Conservation (phyloP, 176 grass and related monocot species). For the Oryza glaberrima region DNA sequence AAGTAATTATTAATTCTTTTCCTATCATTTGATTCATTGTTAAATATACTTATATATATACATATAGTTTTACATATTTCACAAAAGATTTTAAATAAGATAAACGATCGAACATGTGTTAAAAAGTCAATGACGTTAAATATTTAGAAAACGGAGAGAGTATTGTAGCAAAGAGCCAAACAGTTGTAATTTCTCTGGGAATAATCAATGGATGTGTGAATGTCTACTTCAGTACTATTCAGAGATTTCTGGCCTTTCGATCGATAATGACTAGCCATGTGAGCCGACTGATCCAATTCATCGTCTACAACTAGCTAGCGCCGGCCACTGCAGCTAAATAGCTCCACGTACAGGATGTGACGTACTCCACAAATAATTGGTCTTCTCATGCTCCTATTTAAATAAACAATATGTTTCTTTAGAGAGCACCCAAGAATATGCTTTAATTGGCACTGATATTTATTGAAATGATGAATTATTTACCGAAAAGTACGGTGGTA, state of each 20-base stretch:
- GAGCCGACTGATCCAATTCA: slow-evolving; percentile 19
- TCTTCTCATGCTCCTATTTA: background rate
- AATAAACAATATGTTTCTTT: too few species aligned
- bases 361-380: background rate
- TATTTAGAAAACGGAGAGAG: too few species aligned
- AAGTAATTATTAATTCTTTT: too few species aligned
- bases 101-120: too few species aligned
- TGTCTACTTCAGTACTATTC: background rate
- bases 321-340: background rate
- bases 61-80: too few species aligned
- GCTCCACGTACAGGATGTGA: background rate
- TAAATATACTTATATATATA: too few species aligned
- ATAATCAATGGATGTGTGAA: background rate
- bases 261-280: slow-evolving; percentile 32
- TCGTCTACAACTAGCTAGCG: background rate
- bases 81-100: too few species aligned
- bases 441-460: background rate
- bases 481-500: too few species aligned
- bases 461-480: too few species aligned
- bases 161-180: background rate
- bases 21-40: too few species aligned
- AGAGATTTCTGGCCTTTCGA: slow-evolving; percentile 23
- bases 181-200: background rate
- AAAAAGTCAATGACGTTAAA: too few species aligned
- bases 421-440: background rate